A percentile compares a stretch with the other conserved stretches of the same genome.
These are phyloP conservation scores for Nakazawaea anatomiae DNA, from an alignment of 805 yeast species.

Conservation along the genomic window DNA sequence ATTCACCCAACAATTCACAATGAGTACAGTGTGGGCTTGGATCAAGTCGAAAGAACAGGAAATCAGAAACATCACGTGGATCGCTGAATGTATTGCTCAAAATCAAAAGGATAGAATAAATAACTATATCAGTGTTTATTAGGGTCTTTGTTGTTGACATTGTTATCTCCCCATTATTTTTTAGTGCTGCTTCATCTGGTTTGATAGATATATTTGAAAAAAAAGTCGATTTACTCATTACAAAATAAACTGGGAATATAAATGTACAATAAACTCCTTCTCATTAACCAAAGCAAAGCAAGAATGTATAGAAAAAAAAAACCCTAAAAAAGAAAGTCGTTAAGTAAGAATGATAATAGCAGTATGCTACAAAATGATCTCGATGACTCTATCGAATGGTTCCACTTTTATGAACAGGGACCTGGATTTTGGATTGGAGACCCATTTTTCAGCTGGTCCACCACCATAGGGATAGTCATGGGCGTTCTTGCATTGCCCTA, in stretches of 20 bases:
- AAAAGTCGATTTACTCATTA: no score
- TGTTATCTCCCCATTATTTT: not conserved
- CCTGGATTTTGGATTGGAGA: slow-evolving; percentile 43
- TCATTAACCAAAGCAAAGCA: not conserved
- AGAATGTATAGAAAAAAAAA: no score
- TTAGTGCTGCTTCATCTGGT: not conserved
- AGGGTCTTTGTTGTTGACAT: slow-evolving; percentile 11
- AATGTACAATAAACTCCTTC: no score
- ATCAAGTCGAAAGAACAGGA: slow-evolving; percentile 94
- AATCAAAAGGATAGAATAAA: slow-evolving; percentile 92
- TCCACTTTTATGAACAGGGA: slow-evolving; percentile 49
- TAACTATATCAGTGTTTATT: slow-evolving; percentile 85
- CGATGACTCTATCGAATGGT: slow-evolving; percentile 48
- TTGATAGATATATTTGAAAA: not conserved
- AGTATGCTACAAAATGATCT: slow-evolving; percentile 40
- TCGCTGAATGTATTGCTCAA: slow-evolving; percentile 98
- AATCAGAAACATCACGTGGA: slow-evolving; percentile 97
- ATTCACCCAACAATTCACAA: slow-evolving; percentile 93
- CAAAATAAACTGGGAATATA: no score
- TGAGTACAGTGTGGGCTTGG: slow-evolving; percentile 94
- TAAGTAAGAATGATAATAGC: not conserved
- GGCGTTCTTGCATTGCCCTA: slow-evolving; percentile 70
- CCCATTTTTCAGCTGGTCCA: slow-evolving; percentile 49
- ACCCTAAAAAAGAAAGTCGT: not conserved
- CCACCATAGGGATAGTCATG: slow-evolving; percentile 49